Percentiles rank a stretch among this genome's conserved stretches.
Evolutionary conservation across 2,329 filamentous ascomycete species (phyloP).

Genomic region (Botrytis paeoniae): DNA sequence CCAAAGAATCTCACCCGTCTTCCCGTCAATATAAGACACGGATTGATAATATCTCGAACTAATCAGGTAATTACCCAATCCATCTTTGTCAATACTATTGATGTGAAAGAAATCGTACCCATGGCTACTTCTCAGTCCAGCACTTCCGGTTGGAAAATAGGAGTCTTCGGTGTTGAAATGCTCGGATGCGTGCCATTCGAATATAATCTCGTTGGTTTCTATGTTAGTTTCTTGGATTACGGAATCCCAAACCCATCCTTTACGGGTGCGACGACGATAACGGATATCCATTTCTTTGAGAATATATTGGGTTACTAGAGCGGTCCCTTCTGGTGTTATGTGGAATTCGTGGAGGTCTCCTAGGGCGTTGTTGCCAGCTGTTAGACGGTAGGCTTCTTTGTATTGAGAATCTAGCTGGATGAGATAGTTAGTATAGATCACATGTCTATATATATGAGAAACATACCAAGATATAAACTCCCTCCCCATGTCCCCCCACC

Average conservation of each 20-base stretch:
- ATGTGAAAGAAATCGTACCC: conserved; percentile 38
- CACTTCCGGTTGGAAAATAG: not conserved
- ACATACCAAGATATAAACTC: conserved; percentile 6
- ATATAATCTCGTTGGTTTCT: conserved; percentile 1
- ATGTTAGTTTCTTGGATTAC: not conserved
- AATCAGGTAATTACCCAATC: conserved; percentile 45
- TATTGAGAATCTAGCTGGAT: not conserved
- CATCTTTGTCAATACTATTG: conserved; percentile 41
- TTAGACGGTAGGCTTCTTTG: conserved; percentile 23
- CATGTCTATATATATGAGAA: not conserved
- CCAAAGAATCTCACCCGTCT: conserved; percentile 46
- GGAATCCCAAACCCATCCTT: conserved; percentile 7
- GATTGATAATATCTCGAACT: conserved; percentile 44
- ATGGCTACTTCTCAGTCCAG: conserved; percentile 7
- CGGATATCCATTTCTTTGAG: conserved; percentile 41
- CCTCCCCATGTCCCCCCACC: not conserved
- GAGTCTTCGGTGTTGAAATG: conserved; percentile 1
- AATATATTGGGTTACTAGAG: conserved; percentile 44
- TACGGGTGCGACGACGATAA: conserved; percentile 4
- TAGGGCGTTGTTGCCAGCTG: conserved; percentile 41
- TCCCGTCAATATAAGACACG: conserved; percentile 43
- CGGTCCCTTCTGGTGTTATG: conserved; percentile 44
- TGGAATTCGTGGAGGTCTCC: conserved; percentile 48
- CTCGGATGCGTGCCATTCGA: conserved; percentile 4
- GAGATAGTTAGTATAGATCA: not conserved